phyloP scores from a whole-genome alignment of 2,329 filamentous ascomycete species.

The Zalaria sp. region DNA sequence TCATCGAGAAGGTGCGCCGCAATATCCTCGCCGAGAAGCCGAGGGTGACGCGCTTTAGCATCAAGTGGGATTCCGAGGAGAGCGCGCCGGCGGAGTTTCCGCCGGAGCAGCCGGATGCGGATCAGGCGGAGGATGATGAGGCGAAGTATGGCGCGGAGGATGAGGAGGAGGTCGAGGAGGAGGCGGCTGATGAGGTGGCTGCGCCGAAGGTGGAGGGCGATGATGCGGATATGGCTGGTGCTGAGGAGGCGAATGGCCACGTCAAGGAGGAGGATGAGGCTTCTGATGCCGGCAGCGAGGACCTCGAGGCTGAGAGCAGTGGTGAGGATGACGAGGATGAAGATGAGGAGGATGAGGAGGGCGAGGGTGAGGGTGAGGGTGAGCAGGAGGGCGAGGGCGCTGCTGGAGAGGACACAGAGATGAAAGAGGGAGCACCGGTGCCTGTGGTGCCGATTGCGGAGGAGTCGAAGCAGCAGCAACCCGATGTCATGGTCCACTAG shows the following conservation, averaged over 20 bases:
- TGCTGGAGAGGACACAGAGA: constrained; percentile 5
- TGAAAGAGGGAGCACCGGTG: background rate
- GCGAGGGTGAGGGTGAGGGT: constrained; percentile 30
- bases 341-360: constrained; percentile 47
- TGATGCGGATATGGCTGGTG: constrained; percentile 64
- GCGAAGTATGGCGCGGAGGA: constrained; percentile 87
- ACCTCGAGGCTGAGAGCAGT: constrained; percentile 64
- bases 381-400: constrained; percentile 27
- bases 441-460: background rate
- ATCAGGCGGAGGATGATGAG: constrained; percentile 66
- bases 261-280: constrained; percentile 46
- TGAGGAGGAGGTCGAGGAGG: constrained; percentile 51
- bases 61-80: constrained; percentile 99
- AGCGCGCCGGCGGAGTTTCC: constrained; percentile 92
- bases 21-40: constrained; percentile 96
- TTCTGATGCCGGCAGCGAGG: constrained; percentile 64
- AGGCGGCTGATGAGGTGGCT: constrained; percentile 37
- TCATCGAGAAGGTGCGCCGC: constrained; percentile 81
- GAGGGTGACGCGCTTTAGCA: constrained; percentile 89
- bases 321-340: constrained; percentile 58
- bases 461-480: constrained; percentile 4
- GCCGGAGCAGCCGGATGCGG: constrained; percentile 93
- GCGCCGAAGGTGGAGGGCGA: constrained; percentile 34
- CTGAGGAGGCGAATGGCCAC: constrained; percentile 37
- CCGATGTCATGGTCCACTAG: constrained; percentile 10